Base-by-base conservation (phyloP, 352 stramenopile genomes). In the Phytophthora aleatoria region DNA sequence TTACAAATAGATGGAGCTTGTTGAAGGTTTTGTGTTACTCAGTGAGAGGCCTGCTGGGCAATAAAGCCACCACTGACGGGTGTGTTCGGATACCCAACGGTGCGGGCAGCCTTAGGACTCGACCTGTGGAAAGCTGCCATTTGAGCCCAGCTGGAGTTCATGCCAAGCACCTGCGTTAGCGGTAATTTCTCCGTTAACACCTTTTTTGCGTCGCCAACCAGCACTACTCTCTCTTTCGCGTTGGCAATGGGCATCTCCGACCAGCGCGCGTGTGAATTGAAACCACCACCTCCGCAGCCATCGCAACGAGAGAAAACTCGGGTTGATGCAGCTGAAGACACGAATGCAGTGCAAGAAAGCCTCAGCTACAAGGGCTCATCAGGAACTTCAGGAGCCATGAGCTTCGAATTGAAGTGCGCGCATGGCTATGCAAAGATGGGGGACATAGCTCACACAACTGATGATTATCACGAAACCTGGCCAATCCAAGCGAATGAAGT, bases 171-270 rank as follows among this genome's bases (percentile, higher is more conserved):
- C 28, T 42, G 33, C 48, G 28, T 41, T 43, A 63, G 56, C 56
- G 56, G 56, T 38, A 54, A 57, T 13, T 24, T 63, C 56, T 63
- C 56, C 56, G 56, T 56, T 63, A 50, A 63, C 35, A 43, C 33
- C 27, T 28, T 45, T 41, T 41, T 41, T 41, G n/a, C 11, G 24
- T 28, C 33, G 1, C 43, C 43, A 49, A 16, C 20, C n/a, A 55
- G 43, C 51, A 58, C 8, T 10, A 13, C 3, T 30, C 5, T 56
- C 49, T 56, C 49, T 36, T 42, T 56, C 11, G 49, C 4, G 45
- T 24, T 10, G 7, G 13, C 50, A 57, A 39, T 13, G 26, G 33
- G 12, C 3, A 41, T 58, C 51, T 58, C 51, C 39, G 51, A 9
- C 36, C 49, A 55, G 15, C 2, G 15, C 42, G 20, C 33, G 33